phyloP scores from a whole-genome alignment of 225 moss, liverwort and hornwort genomes.

The Asterella californica region DNA sequence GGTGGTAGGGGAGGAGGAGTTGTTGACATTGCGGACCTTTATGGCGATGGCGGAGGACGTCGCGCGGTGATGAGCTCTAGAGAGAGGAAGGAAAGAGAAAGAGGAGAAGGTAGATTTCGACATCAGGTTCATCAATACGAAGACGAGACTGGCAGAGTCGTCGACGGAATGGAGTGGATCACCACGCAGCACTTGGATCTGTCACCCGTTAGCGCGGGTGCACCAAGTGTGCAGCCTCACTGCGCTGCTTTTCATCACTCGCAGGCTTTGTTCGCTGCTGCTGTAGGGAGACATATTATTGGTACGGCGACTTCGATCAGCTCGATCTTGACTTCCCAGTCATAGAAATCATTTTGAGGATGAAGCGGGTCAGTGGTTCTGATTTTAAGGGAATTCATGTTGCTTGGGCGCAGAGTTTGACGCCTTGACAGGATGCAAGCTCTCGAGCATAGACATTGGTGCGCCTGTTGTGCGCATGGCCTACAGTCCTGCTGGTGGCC shows the following conservation, averaged over 20 bases:
- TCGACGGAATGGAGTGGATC: constrained; percentile 80
- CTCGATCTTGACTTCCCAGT: neutral
- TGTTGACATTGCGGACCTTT: constrained; percentile 1
- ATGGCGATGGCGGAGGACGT: constrained; percentile 19
- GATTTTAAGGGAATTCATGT: constrained; percentile 18
- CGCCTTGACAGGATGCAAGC: constrained; percentile 94
- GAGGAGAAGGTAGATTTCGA: constrained; percentile 14
- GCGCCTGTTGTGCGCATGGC: constrained; percentile 89
- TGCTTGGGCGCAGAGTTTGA: constrained; percentile 77
- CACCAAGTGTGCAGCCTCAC: constrained; percentile 85
- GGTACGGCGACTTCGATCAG: constrained; percentile 41
- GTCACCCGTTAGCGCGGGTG: constrained; percentile 77
- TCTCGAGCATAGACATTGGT: constrained; percentile 98
- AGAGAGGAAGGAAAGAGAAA: constrained; percentile 19
- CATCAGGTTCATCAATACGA: constrained; percentile 15
- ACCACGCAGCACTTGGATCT: constrained; percentile 94
- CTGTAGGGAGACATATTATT: constrained; percentile 78
- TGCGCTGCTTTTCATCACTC: constrained; percentile 96
- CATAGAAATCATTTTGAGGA: neutral
- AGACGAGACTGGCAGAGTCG: constrained; percentile 19
- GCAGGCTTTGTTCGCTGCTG: constrained; percentile 95
- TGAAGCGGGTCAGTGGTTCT: neutral
- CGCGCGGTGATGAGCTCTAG: constrained; percentile 19
- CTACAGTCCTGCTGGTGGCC: constrained; percentile 96
- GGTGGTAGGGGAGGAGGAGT: neutral